Evolutionary conservation across 2,329 filamentous ascomycete species (phyloP).

Genomic region (Penicillium sp.): DNA sequence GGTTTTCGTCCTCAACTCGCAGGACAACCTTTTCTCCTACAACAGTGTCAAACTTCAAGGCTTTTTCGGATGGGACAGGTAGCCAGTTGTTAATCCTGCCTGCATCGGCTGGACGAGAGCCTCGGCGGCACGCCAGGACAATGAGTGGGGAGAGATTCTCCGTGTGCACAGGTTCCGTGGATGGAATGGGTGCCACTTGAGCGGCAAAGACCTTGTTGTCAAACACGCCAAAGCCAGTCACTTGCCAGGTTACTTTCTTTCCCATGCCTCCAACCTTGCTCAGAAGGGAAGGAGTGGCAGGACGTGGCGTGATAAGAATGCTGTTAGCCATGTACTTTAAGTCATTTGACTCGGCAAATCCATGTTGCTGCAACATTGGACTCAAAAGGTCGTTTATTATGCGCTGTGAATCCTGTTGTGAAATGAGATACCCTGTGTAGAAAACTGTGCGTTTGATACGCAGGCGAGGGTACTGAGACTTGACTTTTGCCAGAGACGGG

Average conservation of each 20-base stretch:
- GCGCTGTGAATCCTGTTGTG: slow-evolving; percentile 69
- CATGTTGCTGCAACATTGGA: slow-evolving; percentile 63
- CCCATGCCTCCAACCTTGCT: slow-evolving; percentile 87
- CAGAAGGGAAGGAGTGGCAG: slow-evolving; percentile 71
- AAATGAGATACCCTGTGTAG: slow-evolving; percentile 90
- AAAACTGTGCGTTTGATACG: slow-evolving; percentile 84
- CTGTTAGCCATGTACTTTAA: slow-evolving; percentile 84
- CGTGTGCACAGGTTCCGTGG: slow-evolving; percentile 71
- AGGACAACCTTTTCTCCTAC: slow-evolving; percentile 87
- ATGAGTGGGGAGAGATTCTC: slow-evolving; percentile 79
- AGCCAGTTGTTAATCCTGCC: slow-evolving; percentile 83
- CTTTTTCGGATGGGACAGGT: slow-evolving; percentile 69
- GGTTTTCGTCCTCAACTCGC: slow-evolving; percentile 74
- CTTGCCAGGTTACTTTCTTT: slow-evolving; percentile 79
- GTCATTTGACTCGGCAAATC: slow-evolving; percentile 66
- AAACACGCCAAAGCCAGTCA: slow-evolving; percentile 72
- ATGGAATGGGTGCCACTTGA: slow-evolving; percentile 71
- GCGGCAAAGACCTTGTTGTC: slow-evolving; percentile 89
- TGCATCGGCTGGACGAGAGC: slow-evolving; percentile 77
- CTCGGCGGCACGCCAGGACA: slow-evolving; percentile 78
- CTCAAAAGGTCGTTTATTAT: slow-evolving; percentile 64
- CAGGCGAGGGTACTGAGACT: slow-evolving; percentile 55
- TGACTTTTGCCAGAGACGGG: slow-evolving; percentile 40
- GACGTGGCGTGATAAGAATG: slow-evolving; percentile 83
- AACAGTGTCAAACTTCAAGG: slow-evolving; percentile 76